These are phyloP conservation scores for Biscogniauxia mediterranea DNA, from an alignment of 2,329 filamentous ascomycete genomes.

Conservation along the genomic window DNA sequence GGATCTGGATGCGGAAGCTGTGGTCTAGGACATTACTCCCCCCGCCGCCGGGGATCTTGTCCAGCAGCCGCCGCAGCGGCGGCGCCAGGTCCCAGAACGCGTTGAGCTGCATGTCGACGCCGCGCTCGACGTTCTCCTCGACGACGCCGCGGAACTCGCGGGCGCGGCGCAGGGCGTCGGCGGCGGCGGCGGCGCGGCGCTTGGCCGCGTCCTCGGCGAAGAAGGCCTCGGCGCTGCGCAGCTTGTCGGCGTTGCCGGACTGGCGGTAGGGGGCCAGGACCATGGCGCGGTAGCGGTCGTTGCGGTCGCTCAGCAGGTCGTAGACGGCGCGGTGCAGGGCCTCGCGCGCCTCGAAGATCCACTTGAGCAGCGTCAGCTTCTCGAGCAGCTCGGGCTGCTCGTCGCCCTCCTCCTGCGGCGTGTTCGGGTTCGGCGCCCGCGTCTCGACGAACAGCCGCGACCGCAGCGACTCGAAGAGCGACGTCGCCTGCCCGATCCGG, in stretches of 20 bases:
- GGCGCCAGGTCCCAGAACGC: constrained; percentile 99
- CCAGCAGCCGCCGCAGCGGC: constrained; percentile 71
- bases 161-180: constrained; percentile 69
- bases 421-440: constrained; percentile 68
- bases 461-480: constrained; percentile 74
- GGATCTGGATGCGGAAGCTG: constrained; percentile 73
- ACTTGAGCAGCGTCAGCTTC: constrained; percentile 91
- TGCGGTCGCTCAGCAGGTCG: constrained; percentile 79
- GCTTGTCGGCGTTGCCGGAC: constrained; percentile 74
- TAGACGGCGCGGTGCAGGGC: constrained; percentile 80
- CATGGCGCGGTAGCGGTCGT: constrained; percentile 81
- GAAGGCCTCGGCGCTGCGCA: constrained; percentile 75
- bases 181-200: constrained; percentile 68
- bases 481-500: constrained; percentile 70
- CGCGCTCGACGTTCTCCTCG: constrained; percentile 80
- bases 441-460: constrained; percentile 71
- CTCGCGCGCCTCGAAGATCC: constrained; percentile 95
- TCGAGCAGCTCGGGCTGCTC: constrained; percentile 92
- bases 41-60: constrained; percentile 64
- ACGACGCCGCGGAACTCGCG: constrained; percentile 76
- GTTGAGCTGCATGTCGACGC: constrained; percentile 86
- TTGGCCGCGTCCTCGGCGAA: constrained; percentile 76
- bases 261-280: constrained; percentile 77
- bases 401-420: constrained; percentile 91
- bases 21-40: constrained; percentile 37